Percentiles rank a stretch among this genome's conserved stretches.
Evolutionary conservation across 2,329 filamentous ascomycete species (phyloP).

Genomic region (Talaromyces atroroseus): DNA sequence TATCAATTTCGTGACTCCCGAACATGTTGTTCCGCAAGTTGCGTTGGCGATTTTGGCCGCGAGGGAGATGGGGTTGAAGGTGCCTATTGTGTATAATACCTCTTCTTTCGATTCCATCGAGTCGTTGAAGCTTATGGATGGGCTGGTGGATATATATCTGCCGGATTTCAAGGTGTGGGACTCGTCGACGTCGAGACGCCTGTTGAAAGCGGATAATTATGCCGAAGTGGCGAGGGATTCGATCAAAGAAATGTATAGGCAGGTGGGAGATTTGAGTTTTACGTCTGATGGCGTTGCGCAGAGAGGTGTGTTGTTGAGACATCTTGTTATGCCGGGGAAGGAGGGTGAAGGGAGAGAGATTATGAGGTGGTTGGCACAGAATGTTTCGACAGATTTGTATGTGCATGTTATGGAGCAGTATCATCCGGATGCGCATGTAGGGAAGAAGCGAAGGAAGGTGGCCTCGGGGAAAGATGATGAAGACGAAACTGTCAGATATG

Average conservation of each 20-base stretch:
- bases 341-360: conserved; percentile 69
- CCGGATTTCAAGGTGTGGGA: conserved; percentile 84
- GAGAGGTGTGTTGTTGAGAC: conserved; percentile 67
- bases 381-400: conserved; percentile 70
- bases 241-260: conserved; percentile 71
- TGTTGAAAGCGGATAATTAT: conserved; percentile 76
- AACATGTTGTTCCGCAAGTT: conserved; percentile 81
- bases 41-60: conserved; percentile 70
- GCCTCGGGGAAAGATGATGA: conserved; percentile 23
- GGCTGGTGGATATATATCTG: conserved; percentile 79
- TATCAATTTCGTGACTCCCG: conserved; percentile 81
- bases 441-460: conserved; percentile 51
- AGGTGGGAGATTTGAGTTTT: conserved; percentile 79
- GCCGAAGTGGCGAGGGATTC: conserved; percentile 67
- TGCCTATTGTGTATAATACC: conserved; percentile 82
- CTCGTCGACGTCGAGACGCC: conserved; percentile 57
- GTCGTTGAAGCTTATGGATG: conserved; percentile 67
- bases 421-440: conserved; percentile 72
- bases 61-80: conserved; percentile 59
- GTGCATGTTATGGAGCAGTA: conserved; percentile 90
- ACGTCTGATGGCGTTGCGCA: conserved; percentile 76
- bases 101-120: conserved; percentile 72
- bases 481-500: conserved; percentile 52
- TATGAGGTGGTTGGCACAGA: conserved; percentile 67
- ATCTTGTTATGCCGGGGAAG: conserved; percentile 79